A percentile compares a stretch with the other conserved stretches of the same genome.
Evolutionary conservation across 2,329 filamentous ascomycete genomes (phyloP).

Genomic region (Aureobasidium lini): DNA sequence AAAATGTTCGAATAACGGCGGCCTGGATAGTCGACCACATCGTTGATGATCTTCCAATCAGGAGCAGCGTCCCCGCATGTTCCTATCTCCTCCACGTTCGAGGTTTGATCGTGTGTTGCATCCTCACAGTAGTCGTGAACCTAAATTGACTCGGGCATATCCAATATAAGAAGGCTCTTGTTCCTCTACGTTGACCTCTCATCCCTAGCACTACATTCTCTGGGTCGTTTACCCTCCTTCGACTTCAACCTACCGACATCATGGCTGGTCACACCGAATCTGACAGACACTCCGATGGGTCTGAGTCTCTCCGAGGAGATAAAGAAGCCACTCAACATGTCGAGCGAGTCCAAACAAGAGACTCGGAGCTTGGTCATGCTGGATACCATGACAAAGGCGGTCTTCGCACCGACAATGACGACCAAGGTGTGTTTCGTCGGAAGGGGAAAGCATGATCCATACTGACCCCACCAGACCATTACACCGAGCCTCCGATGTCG

Average conservation of each 20-base stretch:
- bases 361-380: slow-evolving; percentile 29
- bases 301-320: not conserved
- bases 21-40: not conserved
- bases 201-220: not conserved
- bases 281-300: not conserved
- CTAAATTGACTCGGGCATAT: not conserved
- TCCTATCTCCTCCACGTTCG: not conserved
- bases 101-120: not conserved
- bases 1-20: not conserved
- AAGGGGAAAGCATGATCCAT: not conserved
- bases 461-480: slow-evolving; percentile 29
- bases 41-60: slow-evolving; percentile 1
- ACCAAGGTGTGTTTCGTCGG: slow-evolving; percentile 22
- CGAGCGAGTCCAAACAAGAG: slow-evolving; percentile 31
- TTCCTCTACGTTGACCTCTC: not conserved
- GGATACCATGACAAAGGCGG: slow-evolving; percentile 43
- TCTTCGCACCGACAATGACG: slow-evolving; percentile 40
- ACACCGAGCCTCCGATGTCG: slow-evolving; percentile 35
- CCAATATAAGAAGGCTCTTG: not conserved
- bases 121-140: not conserved
- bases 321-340: slow-evolving; percentile 20
- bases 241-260: not conserved
- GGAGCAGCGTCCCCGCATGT: not conserved
- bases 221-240: not conserved
- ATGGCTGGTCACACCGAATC: not conserved